Percentiles rank a stretch among this genome's conserved stretches.
Conservation (phyloP, 345 rosid genomes). For the Gossypium mustelinum region DNA sequence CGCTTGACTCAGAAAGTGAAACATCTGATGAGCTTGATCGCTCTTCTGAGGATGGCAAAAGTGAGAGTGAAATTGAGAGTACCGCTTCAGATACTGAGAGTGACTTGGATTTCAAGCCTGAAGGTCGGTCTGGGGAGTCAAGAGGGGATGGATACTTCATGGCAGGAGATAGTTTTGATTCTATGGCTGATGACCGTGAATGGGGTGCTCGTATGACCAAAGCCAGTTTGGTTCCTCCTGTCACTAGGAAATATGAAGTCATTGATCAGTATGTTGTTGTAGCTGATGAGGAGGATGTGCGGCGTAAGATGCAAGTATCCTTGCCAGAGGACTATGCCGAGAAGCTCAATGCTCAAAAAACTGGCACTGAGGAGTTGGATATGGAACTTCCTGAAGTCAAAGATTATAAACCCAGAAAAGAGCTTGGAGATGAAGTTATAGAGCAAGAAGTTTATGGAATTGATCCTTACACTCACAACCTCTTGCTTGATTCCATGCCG, state of each 20-base stretch:
- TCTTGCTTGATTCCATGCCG: constrained; percentile 97
- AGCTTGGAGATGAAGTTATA: constrained; percentile 80
- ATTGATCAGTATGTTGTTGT: constrained; percentile 75
- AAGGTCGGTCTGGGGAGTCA: constrained; percentile 50
- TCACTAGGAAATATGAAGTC: constrained; percentile 94
- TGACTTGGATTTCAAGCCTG: constrained; percentile 67
- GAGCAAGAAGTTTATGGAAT: constrained; percentile 99
- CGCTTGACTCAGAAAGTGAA: constrained; percentile 85
- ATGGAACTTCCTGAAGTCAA: constrained; percentile 99
- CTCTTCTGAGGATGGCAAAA: constrained; percentile 64
- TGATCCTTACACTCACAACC: constrained; percentile 97
- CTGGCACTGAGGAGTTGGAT: constrained; percentile 87
- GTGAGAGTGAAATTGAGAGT: constrained; percentile 52
- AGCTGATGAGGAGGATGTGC: constrained; percentile 88
- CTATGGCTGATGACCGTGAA: constrained; percentile 82
- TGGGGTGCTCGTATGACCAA: constrained; percentile 99
- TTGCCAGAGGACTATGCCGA: constrained; percentile 95
- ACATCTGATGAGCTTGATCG: constrained; percentile 72
- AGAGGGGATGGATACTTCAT: constrained; percentile 54
- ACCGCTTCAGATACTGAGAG: constrained; percentile 87
- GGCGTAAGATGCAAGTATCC: constrained; percentile 79
- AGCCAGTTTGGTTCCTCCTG: constrained; percentile 97
- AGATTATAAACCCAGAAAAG: constrained; percentile 90
- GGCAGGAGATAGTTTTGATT: constrained; percentile 57
- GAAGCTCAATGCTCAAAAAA: constrained; percentile 85